Percentiles rank a stretch among this genome's conserved stretches.
These are phyloP conservation scores for Scutellaria baicalensis DNA, from an alignment of 257 asterid genomes.

Conservation along the genomic window DNA sequence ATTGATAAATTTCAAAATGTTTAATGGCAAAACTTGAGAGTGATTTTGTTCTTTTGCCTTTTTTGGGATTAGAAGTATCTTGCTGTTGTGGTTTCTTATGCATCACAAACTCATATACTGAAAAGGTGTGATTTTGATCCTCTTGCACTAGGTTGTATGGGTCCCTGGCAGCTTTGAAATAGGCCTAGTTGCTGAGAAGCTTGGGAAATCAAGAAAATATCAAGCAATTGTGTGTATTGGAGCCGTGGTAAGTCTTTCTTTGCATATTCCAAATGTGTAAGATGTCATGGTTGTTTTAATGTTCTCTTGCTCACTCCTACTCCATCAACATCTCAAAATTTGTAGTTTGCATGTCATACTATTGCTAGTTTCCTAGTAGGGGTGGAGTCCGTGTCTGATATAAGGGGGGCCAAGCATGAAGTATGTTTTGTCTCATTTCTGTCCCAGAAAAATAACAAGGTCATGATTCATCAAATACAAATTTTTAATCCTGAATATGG, in stretches of 20 bases:
- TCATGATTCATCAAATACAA: too few relatives aligned
- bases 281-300: neutral
- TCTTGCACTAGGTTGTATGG: constrained; percentile 68
- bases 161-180: constrained; percentile 96
- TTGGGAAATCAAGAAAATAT: constrained; percentile 72
- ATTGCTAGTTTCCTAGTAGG: neutral
- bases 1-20: neutral
- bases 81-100: neutral
- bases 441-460: too few relatives aligned
- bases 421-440: too few relatives aligned
- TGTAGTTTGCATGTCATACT: neutral
- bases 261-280: neutral
- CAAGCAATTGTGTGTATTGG: constrained; percentile 86
- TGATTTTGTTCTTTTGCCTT: neutral
- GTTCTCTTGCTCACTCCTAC: neutral
- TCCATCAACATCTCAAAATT: neutral
- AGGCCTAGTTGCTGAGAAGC: constrained; percentile 72
- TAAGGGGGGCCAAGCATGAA: too few relatives aligned
- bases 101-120: neutral
- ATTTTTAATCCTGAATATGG: too few relatives aligned
- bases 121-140: neutral
- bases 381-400: too few relatives aligned
- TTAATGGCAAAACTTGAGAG: neutral
- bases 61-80: neutral
- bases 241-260: constrained; percentile 69